phyloP scores from a whole-genome alignment of 2,329 filamentous ascomycete genomes.

The Celoporthe dispersa region DNA sequence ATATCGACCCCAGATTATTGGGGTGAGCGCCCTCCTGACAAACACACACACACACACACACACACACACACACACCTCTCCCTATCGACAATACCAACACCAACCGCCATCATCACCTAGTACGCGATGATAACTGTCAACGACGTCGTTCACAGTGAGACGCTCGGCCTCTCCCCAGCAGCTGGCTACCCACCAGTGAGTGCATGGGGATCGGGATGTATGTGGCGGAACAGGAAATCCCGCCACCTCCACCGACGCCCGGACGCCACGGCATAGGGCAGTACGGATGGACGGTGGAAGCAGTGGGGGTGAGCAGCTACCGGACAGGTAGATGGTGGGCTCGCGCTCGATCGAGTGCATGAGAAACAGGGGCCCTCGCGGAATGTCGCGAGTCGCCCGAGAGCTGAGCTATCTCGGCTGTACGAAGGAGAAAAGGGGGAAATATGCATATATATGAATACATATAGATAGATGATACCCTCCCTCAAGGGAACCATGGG shows the following conservation, averaged over 20 bases:
- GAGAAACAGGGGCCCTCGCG: background rate
- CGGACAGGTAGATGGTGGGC: background rate
- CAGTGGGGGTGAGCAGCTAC: background rate
- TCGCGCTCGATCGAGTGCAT: background rate
- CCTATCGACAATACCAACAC: background rate
- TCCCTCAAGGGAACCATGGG: slow-evolving; percentile 24
- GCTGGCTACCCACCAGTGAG: background rate
- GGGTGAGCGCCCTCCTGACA: background rate
- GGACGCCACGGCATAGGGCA: background rate
- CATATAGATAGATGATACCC: slow-evolving; percentile 28
- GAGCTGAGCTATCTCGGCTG: background rate
- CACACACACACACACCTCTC: background rate
- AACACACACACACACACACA: background rate
- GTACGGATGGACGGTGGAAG: background rate
- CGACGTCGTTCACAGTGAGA: background rate
- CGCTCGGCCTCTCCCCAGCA: background rate
- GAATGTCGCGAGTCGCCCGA: background rate
- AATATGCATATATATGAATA: background rate
- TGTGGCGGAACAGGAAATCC: background rate
- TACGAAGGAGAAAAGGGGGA: background rate
- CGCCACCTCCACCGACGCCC: background rate
- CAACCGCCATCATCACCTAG: background rate
- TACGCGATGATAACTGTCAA: background rate
- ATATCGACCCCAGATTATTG: slow-evolving; percentile 16
- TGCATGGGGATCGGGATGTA: background rate